phyloP scores from a whole-genome alignment of 805 yeast species.

The Yarrowia keelungensis region DNA sequence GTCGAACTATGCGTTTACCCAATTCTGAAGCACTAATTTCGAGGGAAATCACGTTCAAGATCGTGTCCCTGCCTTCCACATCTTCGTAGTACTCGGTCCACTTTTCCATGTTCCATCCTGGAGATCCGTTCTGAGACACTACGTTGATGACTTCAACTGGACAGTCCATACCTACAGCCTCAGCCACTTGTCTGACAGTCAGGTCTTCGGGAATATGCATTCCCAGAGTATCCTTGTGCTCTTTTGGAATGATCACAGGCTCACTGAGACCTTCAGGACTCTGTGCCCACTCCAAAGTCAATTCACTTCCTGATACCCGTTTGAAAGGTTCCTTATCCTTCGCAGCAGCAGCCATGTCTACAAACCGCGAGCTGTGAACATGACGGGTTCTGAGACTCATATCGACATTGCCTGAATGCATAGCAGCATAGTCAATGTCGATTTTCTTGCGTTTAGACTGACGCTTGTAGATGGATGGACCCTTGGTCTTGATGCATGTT shows the following conservation, averaged over 20 bases:
- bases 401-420: slow-evolving; percentile 43
- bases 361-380: slow-evolving; percentile 48
- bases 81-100: slow-evolving; percentile 77
- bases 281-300: slow-evolving; percentile 53
- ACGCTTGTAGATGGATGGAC: slow-evolving; percentile 60
- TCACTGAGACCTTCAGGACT: slow-evolving; percentile 48
- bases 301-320: slow-evolving; percentile 41
- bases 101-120: slow-evolving; percentile 70
- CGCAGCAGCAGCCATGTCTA: slow-evolving; percentile 32
- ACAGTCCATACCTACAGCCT: slow-evolving; percentile 65
- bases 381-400: slow-evolving; percentile 43
- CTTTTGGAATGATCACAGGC: slow-evolving; percentile 58
- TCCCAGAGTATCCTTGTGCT: slow-evolving; percentile 51
- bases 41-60: slow-evolving; percentile 79
- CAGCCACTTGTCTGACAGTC: slow-evolving; percentile 63
- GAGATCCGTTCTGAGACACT: slow-evolving; percentile 66
- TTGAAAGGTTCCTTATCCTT: slow-evolving; percentile 18
- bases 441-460: slow-evolving; percentile 61
- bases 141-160: slow-evolving; percentile 89
- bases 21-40: slow-evolving; percentile 71
- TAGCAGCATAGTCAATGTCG: slow-evolving; percentile 67
- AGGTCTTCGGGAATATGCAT: slow-evolving; percentile 63
- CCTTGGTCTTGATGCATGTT: slow-evolving; percentile 55
- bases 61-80: slow-evolving; percentile 59
- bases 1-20: slow-evolving; percentile 63